A percentile compares a stretch with the other conserved stretches of the same genome.
phyloP scores from a whole-genome alignment of 2,329 filamentous ascomycete species.

The Xylaria digitata region DNA sequence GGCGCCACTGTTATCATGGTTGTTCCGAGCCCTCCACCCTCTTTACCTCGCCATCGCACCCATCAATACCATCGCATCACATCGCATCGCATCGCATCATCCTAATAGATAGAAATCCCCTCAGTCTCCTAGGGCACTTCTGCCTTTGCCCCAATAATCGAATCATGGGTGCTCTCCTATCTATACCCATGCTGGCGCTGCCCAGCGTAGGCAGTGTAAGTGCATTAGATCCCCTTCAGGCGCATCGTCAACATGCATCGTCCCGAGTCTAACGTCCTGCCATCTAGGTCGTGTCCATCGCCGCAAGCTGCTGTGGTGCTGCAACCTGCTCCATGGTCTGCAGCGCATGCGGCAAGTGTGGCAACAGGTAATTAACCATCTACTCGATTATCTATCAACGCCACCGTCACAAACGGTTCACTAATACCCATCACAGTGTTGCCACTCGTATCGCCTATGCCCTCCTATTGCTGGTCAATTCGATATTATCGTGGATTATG shows the following conservation, averaged over 20 bases:
- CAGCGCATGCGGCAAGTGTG: constrained; percentile 95
- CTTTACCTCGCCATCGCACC: neutral
- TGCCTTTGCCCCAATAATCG: constrained; percentile 21
- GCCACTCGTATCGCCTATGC: constrained; percentile 97
- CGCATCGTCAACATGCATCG: constrained; percentile 1
- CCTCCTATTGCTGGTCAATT: constrained; percentile 94
- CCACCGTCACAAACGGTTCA: neutral
- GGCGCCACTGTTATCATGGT: constrained; percentile 1
- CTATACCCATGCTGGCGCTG: constrained; percentile 87
- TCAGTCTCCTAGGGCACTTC: constrained; percentile 8
- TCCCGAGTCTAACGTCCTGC: constrained; percentile 31
- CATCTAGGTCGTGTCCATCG: constrained; percentile 76
- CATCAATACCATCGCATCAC: constrained; percentile 1
- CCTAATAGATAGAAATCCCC: constrained; percentile 7
- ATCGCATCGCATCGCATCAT: constrained; percentile 14
- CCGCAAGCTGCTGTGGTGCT: constrained; percentile 93
- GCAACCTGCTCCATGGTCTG: constrained; percentile 97
- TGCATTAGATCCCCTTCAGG: constrained; percentile 41
- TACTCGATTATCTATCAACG: constrained; percentile 2
- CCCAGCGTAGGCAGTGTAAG: constrained; percentile 87
- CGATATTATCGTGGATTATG: constrained; percentile 98
- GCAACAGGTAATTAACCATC: constrained; percentile 77
- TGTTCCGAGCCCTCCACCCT: neutral
- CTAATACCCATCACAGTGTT: constrained; percentile 68
- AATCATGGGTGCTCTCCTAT: constrained; percentile 89